phyloP scores from a whole-genome alignment of 2,329 filamentous ascomycete species.

The Monosporascus ibericus region DNA sequence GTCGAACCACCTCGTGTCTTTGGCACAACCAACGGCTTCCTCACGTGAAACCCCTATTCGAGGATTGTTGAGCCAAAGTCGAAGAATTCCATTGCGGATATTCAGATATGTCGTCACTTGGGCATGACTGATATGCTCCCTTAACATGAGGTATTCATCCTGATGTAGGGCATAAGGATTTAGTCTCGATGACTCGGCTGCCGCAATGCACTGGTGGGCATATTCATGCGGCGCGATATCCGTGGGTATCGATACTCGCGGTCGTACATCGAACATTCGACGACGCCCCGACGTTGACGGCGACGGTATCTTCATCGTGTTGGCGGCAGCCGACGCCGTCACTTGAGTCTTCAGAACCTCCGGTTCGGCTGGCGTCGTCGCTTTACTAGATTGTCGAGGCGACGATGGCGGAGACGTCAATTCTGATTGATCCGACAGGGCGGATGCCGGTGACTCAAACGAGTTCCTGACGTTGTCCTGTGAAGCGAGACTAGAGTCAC shows the following conservation, averaged over 20 bases:
- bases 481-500: conserved; percentile 1
- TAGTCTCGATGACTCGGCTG: conserved; percentile 81
- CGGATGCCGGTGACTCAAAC: conserved; percentile 47
- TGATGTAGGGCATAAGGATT: conserved; percentile 84
- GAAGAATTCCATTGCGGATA: conserved; percentile 87
- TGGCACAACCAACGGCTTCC: conserved; percentile 86
- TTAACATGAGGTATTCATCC: conserved; percentile 75
- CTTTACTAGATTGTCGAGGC: conserved; percentile 49
- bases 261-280: conserved; percentile 53
- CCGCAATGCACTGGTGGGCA: conserved; percentile 83
- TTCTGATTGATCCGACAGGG: conserved; percentile 49
- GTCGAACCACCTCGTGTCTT: conserved; percentile 81
- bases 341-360: conserved; percentile 29
- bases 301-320: conserved; percentile 19
- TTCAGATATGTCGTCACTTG: conserved; percentile 96
- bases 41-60: conserved; percentile 73
- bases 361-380: conserved; percentile 52
- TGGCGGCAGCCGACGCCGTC: conserved; percentile 8
- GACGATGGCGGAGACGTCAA: conserved; percentile 48
- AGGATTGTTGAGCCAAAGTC: conserved; percentile 84
- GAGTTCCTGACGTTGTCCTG: conserved; percentile 29
- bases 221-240: conserved; percentile 70
- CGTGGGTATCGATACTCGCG: conserved; percentile 78
- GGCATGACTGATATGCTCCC: conserved; percentile 73
- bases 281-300: conserved; percentile 18